Evolutionary conservation across 1,139 yeast species (phyloP).

Genomic region (Candida smagusa): DNA sequence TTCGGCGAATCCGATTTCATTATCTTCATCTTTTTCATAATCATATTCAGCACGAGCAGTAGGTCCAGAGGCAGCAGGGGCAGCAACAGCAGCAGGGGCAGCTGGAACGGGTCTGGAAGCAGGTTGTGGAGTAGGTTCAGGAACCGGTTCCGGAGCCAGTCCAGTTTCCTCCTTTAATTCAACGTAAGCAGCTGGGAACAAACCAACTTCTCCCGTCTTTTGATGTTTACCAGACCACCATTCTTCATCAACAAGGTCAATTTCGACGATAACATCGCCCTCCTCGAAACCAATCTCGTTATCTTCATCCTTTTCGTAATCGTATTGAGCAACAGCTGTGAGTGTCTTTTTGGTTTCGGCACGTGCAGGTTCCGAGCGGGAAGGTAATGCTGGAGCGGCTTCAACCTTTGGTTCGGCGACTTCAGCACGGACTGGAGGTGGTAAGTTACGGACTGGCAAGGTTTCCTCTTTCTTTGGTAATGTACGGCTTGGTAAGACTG

Average conservation of each 20-base stretch:
- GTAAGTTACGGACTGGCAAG: slow-evolving; percentile 23
- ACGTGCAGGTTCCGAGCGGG: slow-evolving; percentile 8
- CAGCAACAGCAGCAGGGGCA: slow-evolving; percentile 19
- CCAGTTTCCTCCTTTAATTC: slow-evolving; percentile 30
- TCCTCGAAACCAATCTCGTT: slow-evolving; percentile 66
- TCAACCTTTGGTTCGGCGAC: slow-evolving; percentile 13
- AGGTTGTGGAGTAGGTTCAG: slow-evolving; percentile 20
- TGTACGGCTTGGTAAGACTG: slow-evolving; percentile 23
- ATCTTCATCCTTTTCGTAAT: slow-evolving; percentile 71
- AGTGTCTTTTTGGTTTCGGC: slow-evolving; percentile 20
- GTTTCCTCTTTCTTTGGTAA: slow-evolving; percentile 7
- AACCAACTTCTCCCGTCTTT: slow-evolving; percentile 57
- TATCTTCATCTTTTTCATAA: slow-evolving; percentile 86
- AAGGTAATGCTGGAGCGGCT: slow-evolving; percentile 12
- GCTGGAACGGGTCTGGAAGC: slow-evolving; percentile 17
- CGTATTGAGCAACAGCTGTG: slow-evolving; percentile 62
- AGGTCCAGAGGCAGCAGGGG: slow-evolving; percentile 30
- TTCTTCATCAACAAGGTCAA: slow-evolving; percentile 69
- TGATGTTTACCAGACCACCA: slow-evolving; percentile 81
- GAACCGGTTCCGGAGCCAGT: slow-evolving; percentile 13
- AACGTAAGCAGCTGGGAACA: slow-evolving; percentile 75
- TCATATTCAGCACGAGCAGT: slow-evolving; percentile 79
- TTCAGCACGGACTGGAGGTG: slow-evolving; percentile 14
- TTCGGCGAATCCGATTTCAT: slow-evolving; percentile 72
- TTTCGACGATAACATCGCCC: slow-evolving; percentile 62